Base-by-base conservation (phyloP, 192 early-diverging fungal genomes). In the Gigaspora rosea region DNA sequence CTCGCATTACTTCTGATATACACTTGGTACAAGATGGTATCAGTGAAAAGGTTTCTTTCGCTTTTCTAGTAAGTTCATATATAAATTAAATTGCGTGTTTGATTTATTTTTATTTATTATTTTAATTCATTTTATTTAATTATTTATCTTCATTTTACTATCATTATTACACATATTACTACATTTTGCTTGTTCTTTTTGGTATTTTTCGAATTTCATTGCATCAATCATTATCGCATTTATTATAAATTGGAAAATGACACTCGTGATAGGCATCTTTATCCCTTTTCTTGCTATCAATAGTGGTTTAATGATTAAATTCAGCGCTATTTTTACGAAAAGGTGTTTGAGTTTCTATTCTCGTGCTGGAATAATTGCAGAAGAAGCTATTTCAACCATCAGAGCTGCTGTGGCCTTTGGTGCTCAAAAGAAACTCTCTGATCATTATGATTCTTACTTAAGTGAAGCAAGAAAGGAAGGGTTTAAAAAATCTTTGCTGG, bases 391-490 rank as follows among this genome's bases (percentile, higher is more conserved):
- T 32, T 83, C 90, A 22, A 85, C 87, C 27, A 94, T 97, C 64
- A 88, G 94, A 47, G 97, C 96, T 8, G 94, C 97, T 18, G 87
- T 86, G 66, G 86, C 96, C 3, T 97, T 98, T 81, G 89, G 89
- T 70, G 90, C 88, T 8, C 87, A 96, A 84, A 76, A 88, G 16
- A 97, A 94, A 82, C 77, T 81, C 12, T 67, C 78, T 16, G 83
- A 86, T 79, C 82, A 96, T 9, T 82, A 85, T 9, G 75, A 79
- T 16, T 94, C 93, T 20, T 88, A 87, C 64, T 64, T 79, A 11
- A 73, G 77, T n/a, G 95, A 91, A 15, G 36, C 82, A 91, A 75
- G 86, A 83, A 52, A 91, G 90, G 75, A 88, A 86, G 27, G 61
- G 81, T 47, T 80, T 86, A 11, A 65, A 85, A 47, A 94, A 91